Evolutionary conservation across 495 filamentous ascomycete species (phyloP), one percentile per base, ranked within the genome.

Genomic region (Baudoinia panamericana): DNA sequence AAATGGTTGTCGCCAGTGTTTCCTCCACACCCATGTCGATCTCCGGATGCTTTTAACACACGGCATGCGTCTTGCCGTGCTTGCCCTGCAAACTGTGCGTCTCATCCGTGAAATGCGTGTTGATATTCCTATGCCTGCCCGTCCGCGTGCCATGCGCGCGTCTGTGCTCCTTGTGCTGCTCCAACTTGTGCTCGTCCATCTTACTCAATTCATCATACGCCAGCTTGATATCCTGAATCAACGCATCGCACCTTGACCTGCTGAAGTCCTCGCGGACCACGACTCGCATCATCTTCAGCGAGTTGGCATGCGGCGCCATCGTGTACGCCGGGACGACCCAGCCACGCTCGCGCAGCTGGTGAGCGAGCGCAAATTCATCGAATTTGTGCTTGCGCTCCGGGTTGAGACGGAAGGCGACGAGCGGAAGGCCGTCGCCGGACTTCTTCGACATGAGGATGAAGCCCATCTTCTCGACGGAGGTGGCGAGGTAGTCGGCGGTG

Each of bases 301-400:
- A 63, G 33, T 82, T 63, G 33, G 78, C 79, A 50, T 90, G 65
- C 11, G 86, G 86, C 10, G 86, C 85, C 86, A 94, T 93, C 21
- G 84, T 94, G 59, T 94, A 94, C 0, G 86, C 86, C 0, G 86
- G 86, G 0, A 94, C 80, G 21, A 93, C 75, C 86, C 86, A 94
- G 28, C 84, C 83, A 13, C 84, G 71, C 33, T 77, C 72, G 24
- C 85, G 78, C 26, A 94, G 73, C 55, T 80, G 76, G 58, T 90
- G 85, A 6, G 85, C 84, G 9, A 65, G 48, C 44, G 60, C 61
- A 41, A 63, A 64, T 29, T 94, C 86, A 58, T 94, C 86, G 52
- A 78, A 92, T 29, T 76, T 65, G 35, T 76, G 69, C 26, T 73
- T 68, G 4, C 64, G 46, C 26, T 64, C 63, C 5, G 69, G 63